Conservation (phyloP, 345 rosid species). For the Punica granatum region DNA sequence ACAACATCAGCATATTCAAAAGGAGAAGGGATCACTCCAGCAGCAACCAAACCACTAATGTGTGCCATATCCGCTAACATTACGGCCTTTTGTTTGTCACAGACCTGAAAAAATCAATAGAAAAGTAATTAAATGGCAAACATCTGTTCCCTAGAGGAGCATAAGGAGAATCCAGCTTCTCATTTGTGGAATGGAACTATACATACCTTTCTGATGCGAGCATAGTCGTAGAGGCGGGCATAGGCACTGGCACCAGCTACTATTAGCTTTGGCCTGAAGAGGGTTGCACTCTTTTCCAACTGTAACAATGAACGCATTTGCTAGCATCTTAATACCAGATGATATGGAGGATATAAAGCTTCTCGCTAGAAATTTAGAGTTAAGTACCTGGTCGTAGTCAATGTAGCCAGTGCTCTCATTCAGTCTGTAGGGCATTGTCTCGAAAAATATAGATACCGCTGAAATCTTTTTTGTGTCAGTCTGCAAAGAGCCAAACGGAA, state of each 20-base stretch:
- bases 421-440: slow-evolving; percentile 96
- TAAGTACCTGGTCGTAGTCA: slow-evolving; percentile 82
- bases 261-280: slow-evolving; percentile 89
- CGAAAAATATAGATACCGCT: slow-evolving; percentile 90
- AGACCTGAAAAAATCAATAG: slow-evolving; percentile 50
- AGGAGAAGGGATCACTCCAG: slow-evolving; percentile 93
- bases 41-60: slow-evolving; percentile 94
- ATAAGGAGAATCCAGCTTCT: neutral
- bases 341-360: too few relatives aligned
- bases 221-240: slow-evolving; percentile 92
- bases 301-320: slow-evolving; percentile 19
- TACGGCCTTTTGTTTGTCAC: slow-evolving; percentile 91
- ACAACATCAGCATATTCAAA: slow-evolving; percentile 93
- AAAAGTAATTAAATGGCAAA: neutral
- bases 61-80: slow-evolving; percentile 96
- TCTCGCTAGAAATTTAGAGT: neutral
- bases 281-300: slow-evolving; percentile 77
- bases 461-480: slow-evolving; percentile 95
- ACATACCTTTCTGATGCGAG: slow-evolving; percentile 75
- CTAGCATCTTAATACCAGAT: neutral
- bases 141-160: neutral
- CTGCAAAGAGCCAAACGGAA: slow-evolving; percentile 26
- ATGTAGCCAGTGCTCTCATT: slow-evolving; percentile 86
- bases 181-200: neutral
- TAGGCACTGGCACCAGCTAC: slow-evolving; percentile 99